Evolutionary conservation across 352 stramenopile species (phyloP).

Genomic region (Globisporangium uncinulatum): DNA sequence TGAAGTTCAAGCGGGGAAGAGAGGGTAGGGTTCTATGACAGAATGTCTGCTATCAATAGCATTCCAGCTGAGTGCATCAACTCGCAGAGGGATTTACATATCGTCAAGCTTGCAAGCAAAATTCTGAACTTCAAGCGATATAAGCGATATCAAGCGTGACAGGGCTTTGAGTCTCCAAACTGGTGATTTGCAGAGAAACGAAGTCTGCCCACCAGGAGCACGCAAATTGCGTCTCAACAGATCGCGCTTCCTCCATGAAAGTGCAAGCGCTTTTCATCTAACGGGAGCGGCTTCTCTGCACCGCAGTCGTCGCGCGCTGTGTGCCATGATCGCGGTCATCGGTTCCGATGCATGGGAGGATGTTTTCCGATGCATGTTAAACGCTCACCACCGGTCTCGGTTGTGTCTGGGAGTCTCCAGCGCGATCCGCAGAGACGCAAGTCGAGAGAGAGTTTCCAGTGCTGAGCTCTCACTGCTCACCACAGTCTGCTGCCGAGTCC

Average conservation of each 20-base stretch:
- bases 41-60: no score
- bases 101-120: no score
- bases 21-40: no score
- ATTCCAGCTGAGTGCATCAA: no score
- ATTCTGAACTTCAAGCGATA: no score
- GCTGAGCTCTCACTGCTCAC: not conserved
- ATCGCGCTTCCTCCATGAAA: not conserved
- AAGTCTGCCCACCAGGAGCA: not conserved
- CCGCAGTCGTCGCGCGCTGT: not conserved
- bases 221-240: conserved; percentile 2
- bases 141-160: not conserved
- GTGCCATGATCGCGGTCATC: not conserved
- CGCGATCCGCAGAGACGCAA: not conserved
- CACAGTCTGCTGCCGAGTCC: no score
- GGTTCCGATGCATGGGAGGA: not conserved
- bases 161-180: not conserved
- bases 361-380: not conserved
- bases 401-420: not conserved
- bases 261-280: conserved; percentile 1
- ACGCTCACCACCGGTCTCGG: no score
- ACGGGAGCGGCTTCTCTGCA: not conserved
- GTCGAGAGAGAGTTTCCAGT: not conserved
- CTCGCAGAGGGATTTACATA: no score
- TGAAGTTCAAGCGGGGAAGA: no score
- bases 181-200: conserved; percentile 7